phyloP scores from a whole-genome alignment of 2,329 filamentous ascomycete species.

The Metarhizium sp. region DNA sequence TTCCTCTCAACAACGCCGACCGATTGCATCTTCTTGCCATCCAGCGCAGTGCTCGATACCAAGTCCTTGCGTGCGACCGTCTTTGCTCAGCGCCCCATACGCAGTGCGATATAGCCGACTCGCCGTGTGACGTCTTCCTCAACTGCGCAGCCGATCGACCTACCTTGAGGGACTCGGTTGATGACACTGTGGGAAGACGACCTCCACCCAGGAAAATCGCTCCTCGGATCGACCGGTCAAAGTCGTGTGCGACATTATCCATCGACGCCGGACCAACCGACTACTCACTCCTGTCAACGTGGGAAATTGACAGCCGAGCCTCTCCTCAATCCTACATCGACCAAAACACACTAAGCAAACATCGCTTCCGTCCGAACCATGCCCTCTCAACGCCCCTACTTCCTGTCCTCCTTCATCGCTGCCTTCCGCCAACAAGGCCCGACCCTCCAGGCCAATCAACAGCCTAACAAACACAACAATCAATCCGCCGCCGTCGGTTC shows the following conservation, averaged over 20 bases:
- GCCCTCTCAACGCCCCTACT: slow-evolving; percentile 46
- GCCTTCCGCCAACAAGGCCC: slow-evolving; percentile 41
- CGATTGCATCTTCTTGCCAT: neutral
- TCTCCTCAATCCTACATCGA: neutral
- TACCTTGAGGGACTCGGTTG: neutral
- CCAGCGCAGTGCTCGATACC: neutral
- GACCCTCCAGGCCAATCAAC: slow-evolving; percentile 23
- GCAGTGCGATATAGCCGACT: neutral
- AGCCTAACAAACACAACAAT: slow-evolving; percentile 25
- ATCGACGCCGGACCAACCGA: neutral
- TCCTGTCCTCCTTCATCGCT: slow-evolving; percentile 47
- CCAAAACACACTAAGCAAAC: too few species aligned
- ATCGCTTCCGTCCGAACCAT: slow-evolving; percentile 18
- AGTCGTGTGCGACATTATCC: neutral
- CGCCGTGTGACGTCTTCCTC: neutral
- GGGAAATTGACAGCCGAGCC: neutral
- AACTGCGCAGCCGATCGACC: neutral
- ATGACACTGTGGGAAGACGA: neutral
- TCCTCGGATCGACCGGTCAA: neutral
- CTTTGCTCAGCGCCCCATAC: neutral
- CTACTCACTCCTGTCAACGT: neutral
- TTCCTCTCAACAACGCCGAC: neutral
- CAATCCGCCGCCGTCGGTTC: slow-evolving; percentile 18
- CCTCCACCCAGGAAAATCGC: neutral
- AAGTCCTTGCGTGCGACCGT: neutral